Evolutionary conservation across 1,139 yeast species (phyloP).

Genomic region (Magnusiomyces ingens): DNA sequence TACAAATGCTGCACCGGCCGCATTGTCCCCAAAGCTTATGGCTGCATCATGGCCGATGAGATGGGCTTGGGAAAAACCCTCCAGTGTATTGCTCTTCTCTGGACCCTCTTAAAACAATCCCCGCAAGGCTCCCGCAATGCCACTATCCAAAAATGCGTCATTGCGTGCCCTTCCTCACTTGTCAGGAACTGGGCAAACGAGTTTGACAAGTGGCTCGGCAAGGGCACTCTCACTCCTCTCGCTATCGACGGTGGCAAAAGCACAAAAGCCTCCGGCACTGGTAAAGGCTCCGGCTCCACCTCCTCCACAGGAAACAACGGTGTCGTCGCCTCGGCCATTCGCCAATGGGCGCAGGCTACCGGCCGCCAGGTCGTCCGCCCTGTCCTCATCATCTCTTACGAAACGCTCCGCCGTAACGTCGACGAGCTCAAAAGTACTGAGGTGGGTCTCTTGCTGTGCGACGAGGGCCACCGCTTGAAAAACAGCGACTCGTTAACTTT

Average conservation of each 20-base stretch:
- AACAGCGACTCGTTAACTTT: conserved; percentile 93
- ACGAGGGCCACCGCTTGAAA: conserved; percentile 93
- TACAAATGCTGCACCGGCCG: conserved; percentile 89
- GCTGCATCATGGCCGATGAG: conserved; percentile 99
- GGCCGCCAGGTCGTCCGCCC: conserved; percentile 92
- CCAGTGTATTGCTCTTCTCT: conserved; percentile 86
- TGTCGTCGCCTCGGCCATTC: conserved; percentile 57
- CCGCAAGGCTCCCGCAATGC: conserved; percentile 66
- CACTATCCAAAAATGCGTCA: conserved; percentile 82
- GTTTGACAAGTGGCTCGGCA: conserved; percentile 91
- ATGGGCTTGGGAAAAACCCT: conserved; percentile 97
- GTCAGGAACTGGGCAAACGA: conserved; percentile 98
- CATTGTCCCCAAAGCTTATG: conserved; percentile 78
- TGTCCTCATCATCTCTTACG: conserved; percentile 90
- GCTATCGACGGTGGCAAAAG: conserved; percentile 72
- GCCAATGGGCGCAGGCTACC: conserved; percentile 81
- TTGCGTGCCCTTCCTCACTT: conserved; percentile 91
- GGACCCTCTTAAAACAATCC: conserved; percentile 87
- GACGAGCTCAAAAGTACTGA: conserved; percentile 70
- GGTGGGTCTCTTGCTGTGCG: conserved; percentile 85
- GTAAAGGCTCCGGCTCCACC: conserved; percentile 12
- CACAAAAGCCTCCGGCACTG: conserved; percentile 11
- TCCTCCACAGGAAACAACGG: conserved; percentile 34
- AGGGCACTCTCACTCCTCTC: conserved; percentile 77
- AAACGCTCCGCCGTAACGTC: conserved; percentile 82